Evolutionary conservation across 23 red algal genomes (phyloP).

Genomic region (Pyropia yezoensis): DNA sequence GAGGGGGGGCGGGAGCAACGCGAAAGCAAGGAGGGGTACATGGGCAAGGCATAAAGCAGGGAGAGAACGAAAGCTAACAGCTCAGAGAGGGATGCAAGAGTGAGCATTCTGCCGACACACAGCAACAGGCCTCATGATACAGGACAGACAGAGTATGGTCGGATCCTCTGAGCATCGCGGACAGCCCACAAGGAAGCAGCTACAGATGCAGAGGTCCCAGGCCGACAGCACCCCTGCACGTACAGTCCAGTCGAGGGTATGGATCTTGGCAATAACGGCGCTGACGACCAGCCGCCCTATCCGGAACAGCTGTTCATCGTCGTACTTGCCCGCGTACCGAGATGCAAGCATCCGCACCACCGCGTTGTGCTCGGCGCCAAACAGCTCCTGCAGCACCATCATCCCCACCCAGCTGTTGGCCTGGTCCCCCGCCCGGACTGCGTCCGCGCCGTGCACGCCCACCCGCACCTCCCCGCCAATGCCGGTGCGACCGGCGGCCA

Average conservation of each 20-base stretch:
- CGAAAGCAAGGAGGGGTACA: too few species aligned
- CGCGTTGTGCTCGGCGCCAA: conserved; percentile 4
- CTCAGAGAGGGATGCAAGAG: too few species aligned
- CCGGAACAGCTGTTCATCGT: conserved; percentile 12
- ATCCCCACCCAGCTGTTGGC: conserved; percentile 11
- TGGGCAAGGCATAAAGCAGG: too few species aligned
- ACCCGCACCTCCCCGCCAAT: neutral
- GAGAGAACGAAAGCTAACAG: too few species aligned
- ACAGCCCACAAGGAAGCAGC: too few species aligned
- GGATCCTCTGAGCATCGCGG: too few species aligned
- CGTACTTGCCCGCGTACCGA: neutral
- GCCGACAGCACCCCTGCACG: too few species aligned
- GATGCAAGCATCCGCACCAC: neutral
- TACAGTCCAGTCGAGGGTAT: conserved; percentile 7
- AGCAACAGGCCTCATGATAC: too few species aligned
- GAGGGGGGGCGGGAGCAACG: too few species aligned
- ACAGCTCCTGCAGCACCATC: conserved; percentile 9
- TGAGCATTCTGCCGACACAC: too few species aligned
- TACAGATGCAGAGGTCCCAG: too few species aligned
- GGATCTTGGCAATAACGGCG: conserved; percentile 7
- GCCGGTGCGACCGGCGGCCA: neutral
- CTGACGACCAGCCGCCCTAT: conserved; percentile 3
- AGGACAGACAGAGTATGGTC: too few species aligned
- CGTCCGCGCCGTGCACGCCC: neutral
- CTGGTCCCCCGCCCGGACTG: neutral